Conservation (phyloP, 2,329 filamentous ascomycete species). For the Berkeleyomyces basicola region DNA sequence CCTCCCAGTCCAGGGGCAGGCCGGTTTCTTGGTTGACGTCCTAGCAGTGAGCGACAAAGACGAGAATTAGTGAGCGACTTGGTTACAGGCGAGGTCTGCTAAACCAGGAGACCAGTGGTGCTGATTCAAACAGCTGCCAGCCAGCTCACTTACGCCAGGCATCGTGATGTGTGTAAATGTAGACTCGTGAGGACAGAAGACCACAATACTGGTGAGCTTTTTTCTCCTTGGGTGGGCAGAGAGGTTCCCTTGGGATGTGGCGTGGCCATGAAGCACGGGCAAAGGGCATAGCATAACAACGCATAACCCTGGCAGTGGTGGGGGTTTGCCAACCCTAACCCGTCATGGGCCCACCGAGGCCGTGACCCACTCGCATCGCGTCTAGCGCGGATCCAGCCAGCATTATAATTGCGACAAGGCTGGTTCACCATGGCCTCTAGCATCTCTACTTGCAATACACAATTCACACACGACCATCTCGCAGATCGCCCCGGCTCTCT, state of each 20-base stretch:
- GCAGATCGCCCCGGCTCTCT: no score
- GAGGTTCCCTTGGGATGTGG: no score
- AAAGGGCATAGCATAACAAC: not conserved
- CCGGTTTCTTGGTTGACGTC: constrained; percentile 41
- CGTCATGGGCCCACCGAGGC: no score
- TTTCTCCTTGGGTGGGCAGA: no score
- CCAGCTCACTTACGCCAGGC: not conserved
- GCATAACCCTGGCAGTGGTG: no score
- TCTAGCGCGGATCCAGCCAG: no score
- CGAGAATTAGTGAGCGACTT: not conserved
- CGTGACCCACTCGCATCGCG: no score
- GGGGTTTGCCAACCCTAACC: no score
- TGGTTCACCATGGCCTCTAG: no score
- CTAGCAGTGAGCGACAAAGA: not conserved
- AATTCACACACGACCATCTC: no score
- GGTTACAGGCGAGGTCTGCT: not conserved
- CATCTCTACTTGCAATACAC: no score
- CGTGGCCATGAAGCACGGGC: not conserved
- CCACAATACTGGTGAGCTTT: not conserved
- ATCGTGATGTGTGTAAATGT: not conserved
- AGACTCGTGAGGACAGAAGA: not conserved
- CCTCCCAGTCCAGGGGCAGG: constrained; percentile 78
- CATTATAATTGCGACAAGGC: no score
- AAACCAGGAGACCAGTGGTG: not conserved
- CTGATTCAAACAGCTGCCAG: not conserved